These are phyloP conservation scores for Leccinum truebloodii DNA, from an alignment of 768 basidiomycete genomes.

Conservation along the genomic window DNA sequence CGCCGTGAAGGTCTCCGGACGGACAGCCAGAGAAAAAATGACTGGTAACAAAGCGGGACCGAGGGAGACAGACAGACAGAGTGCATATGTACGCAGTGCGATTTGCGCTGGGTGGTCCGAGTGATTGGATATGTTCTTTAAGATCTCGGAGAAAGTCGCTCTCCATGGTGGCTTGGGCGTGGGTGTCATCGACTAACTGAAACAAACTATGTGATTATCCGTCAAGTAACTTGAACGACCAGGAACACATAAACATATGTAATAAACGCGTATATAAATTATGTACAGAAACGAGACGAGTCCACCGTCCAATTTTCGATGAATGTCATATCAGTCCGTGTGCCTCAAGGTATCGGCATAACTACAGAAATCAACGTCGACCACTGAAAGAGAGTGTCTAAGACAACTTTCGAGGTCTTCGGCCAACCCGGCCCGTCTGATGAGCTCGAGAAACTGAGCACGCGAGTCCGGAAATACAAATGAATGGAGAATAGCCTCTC, in stretches of 20 bases:
- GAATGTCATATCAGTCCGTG: constrained; percentile 4
- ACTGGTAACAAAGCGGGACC: constrained; percentile 64
- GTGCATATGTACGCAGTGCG: constrained; percentile 65
- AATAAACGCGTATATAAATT: constrained; percentile 5
- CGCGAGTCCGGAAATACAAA: constrained; percentile 81
- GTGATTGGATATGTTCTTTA: constrained; percentile 30
- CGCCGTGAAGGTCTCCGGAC: constrained; percentile 25
- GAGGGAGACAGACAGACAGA: constrained; percentile 66
- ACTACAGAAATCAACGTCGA: constrained; percentile 69
- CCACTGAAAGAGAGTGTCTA: constrained; percentile 32
- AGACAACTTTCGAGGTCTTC: constrained; percentile 25
- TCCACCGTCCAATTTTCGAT: background rate
- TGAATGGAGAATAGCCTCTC: constrained; percentile 50
- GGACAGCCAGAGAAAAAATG: constrained; percentile 36
- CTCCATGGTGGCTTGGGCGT: constrained; percentile 6
- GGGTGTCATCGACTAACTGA: constrained; percentile 8
- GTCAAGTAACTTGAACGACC: background rate
- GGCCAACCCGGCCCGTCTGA: constrained; percentile 49
- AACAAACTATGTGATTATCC: background rate
- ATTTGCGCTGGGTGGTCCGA: constrained; percentile 56
- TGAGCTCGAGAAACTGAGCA: constrained; percentile 58
- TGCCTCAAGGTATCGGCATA: constrained; percentile 38
- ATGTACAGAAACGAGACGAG: background rate
- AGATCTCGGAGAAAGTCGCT: background rate
- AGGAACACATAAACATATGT: background rate